Evolutionary conservation across 2,329 filamentous ascomycete species (phyloP), one percentile per base, ranked within the genome.

Genomic region (Monosporascus sp.): DNA sequence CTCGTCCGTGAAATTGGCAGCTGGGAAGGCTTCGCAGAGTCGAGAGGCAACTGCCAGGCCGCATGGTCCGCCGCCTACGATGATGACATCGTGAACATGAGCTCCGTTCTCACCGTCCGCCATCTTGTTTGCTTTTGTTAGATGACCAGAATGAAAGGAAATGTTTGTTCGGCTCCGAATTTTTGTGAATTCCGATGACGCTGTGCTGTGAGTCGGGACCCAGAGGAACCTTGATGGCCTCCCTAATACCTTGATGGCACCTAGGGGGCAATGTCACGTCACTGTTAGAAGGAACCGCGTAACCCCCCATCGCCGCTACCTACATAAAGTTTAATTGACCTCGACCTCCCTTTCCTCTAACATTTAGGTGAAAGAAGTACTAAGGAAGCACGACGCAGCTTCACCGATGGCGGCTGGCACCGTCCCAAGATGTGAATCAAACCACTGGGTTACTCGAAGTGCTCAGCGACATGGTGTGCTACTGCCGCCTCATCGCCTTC

Each of bases 1-100:
- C 60, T 90, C 87, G 64, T 93, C 88, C 0, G 89, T 92, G 70
- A 93, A 93, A 50, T 91, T 82, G 1, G 89, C 88, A 0, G 86
- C 89, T 0, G 89, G 89, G 0, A 87, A 88, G 52, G 80, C 77
- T 69, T 93, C 89, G 43, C 81, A 79, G 1, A 93, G 78, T 4
- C 89, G 81, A 1, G 88, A 84, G 8, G 90, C 87, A 6, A 88
- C 82, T 5, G 87, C 87, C 3, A 93, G 82, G 5, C 88, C 88
- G 59, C 84, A 88, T 4, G 89, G 88, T 0, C 90, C 89, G 7
- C 84, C 87, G 8, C 89, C 89, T 41, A 92, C 73, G 64, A 91
- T 87, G 54, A 90, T 71, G 7, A 91, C 82, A 64, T 91, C 87
- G 69, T 83, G 78, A 48, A 83, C 58, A 1, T 73, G 71, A 51